phyloP scores from a whole-genome alignment of 768 basidiomycete genomes.

The Kwoniella mangroviensis region DNA sequence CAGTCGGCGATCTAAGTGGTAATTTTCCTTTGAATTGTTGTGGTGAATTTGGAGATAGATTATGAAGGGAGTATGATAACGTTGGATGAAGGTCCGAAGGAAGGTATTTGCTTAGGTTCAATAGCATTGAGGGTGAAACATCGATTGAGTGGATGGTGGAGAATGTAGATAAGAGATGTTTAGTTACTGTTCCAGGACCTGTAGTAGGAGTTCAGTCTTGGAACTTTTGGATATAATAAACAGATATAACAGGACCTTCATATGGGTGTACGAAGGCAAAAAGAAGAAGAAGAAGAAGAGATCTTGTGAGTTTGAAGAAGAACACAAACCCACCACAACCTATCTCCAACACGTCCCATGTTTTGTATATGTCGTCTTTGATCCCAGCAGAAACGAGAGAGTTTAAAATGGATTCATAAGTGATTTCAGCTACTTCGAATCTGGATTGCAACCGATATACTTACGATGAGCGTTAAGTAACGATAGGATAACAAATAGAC shows the following conservation, averaged over 20 bases:
- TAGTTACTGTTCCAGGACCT: conserved; percentile 47
- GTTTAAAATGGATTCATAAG: conserved; percentile 27
- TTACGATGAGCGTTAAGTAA: too few relatives aligned
- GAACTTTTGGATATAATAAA: too few relatives aligned
- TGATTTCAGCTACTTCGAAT: conserved; percentile 26
- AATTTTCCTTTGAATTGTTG: conserved; percentile 12
- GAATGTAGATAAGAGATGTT: conserved; percentile 27
- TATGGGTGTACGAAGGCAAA: too few relatives aligned
- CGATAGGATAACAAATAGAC: too few relatives aligned
- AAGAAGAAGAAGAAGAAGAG: too few relatives aligned
- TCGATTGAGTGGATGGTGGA: conserved; percentile 42
- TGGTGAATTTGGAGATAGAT: conserved; percentile 33
- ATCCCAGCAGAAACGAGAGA: conserved; percentile 26
- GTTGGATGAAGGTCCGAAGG: conserved; percentile 9
- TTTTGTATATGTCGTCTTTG: conserved; percentile 13
- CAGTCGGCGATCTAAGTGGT: conserved; percentile 27
- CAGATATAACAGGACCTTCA: too few relatives aligned
- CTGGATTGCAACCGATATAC: conserved; percentile 3
- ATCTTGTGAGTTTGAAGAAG: too few relatives aligned
- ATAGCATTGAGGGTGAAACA: conserved; percentile 26
- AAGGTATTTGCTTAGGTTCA: conserved; percentile 28
- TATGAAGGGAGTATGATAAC: conserved; percentile 33
- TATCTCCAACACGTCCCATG: conserved; percentile 34
- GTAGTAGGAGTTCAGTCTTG: background rate
- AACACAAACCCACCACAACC: conserved; percentile 38